These are phyloP conservation scores for Brachypodium distachyon DNA, from an alignment of 202 grass and related monocot genomes.

Conservation along the genomic window DNA sequence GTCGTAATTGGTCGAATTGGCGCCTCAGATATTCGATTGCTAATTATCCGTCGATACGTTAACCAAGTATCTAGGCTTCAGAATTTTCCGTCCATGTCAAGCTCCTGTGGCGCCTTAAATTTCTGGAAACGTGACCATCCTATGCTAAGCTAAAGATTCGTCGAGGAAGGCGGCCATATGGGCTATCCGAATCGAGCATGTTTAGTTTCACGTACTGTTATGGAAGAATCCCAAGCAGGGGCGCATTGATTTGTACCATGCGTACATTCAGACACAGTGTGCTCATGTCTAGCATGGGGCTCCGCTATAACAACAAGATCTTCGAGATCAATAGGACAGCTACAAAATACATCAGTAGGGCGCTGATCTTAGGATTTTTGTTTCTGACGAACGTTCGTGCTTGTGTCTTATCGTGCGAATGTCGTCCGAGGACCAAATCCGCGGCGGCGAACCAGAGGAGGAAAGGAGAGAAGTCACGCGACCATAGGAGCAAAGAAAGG, in stretches of 20 bases:
- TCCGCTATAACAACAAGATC: neutral
- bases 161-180: slow-evolving; percentile 11
- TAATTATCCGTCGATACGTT: neutral
- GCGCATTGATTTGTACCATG: neutral
- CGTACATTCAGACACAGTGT: neutral
- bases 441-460: too few relatives aligned
- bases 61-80: too few relatives aligned
- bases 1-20: too few relatives aligned
- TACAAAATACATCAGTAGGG: too few relatives aligned
- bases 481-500: too few relatives aligned
- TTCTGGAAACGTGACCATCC: neutral
- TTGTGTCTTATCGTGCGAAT: too few relatives aligned
- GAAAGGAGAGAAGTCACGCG: too few relatives aligned
- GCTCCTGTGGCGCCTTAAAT: slow-evolving; percentile 14
- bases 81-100: neutral
- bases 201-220: slow-evolving; percentile 3
- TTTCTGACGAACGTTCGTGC: neutral
- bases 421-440: too few relatives aligned
- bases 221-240: slow-evolving; percentile 26
- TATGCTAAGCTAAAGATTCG: neutral
- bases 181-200: neutral
- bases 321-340: neutral
- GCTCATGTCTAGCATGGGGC: slow-evolving; percentile 7
- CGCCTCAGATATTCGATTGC: neutral
- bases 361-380: too few relatives aligned